Evolutionary conservation across 768 basidiomycete species (phyloP).

Genomic region (Gloeostereum incarnatum): DNA sequence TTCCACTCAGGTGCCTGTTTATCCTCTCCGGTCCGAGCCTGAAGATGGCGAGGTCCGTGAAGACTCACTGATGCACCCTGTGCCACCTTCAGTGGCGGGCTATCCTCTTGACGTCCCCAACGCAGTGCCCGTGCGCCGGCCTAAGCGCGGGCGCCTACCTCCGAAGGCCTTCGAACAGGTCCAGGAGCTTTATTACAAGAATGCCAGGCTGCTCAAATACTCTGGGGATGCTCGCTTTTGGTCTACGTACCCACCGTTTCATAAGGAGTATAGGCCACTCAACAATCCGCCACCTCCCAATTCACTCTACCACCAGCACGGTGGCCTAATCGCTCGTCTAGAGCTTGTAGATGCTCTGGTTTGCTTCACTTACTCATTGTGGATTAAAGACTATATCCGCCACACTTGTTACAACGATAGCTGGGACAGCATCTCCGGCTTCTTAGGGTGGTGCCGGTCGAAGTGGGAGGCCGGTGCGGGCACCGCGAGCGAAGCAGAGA

Average conservation of each 20-base stretch:
- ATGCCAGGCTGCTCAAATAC: conserved; percentile 73
- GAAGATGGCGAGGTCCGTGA: conserved; percentile 50
- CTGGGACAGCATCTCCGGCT: conserved; percentile 63
- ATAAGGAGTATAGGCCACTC: conserved; percentile 57
- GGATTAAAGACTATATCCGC: conserved; percentile 62
- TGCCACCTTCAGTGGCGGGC: conserved; percentile 10
- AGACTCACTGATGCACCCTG: conserved; percentile 22
- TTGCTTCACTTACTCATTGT: conserved; percentile 77
- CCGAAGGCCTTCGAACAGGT: conserved; percentile 44
- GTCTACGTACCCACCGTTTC: conserved; percentile 59
- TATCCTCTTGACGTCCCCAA: conserved; percentile 17
- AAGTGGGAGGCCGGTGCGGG: conserved; percentile 53
- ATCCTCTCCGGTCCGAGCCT: conserved; percentile 29
- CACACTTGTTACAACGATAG: conserved; percentile 47
- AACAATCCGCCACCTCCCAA: conserved; percentile 52
- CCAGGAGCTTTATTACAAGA: conserved; percentile 60
- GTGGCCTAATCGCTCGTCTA: conserved; percentile 65
- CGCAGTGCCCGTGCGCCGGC: conserved; percentile 55
- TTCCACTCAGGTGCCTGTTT: conserved; percentile 19
- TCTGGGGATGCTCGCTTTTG: conserved; percentile 74
- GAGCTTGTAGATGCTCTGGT: conserved; percentile 77
- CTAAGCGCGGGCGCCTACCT: conserved; percentile 48
- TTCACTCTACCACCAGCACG: conserved; percentile 68
- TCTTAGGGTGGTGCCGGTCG: conserved; percentile 62
- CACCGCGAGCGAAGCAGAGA: conserved; percentile 41